Evolutionary conservation across 306 rosid genomes (phyloP).

Genomic region (Citrullus mucosospermus): DNA sequence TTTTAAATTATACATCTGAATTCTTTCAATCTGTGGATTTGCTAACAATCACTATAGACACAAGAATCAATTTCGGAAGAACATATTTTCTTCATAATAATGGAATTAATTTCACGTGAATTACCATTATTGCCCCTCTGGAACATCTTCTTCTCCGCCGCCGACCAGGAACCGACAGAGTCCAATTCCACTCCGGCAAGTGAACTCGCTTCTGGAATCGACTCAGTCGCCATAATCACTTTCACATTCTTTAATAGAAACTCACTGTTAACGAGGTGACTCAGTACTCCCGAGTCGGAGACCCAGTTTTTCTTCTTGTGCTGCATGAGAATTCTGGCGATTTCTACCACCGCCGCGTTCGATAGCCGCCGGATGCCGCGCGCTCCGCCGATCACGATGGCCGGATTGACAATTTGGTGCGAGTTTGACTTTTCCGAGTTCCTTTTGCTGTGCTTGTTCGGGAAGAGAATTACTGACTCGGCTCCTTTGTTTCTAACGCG

Average conservation of each 20-base stretch:
- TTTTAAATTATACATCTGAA: not conserved
- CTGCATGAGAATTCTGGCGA: constrained; percentile 45
- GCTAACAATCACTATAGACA: constrained; percentile 64
- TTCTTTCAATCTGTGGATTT: not conserved
- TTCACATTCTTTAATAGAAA: constrained; percentile 30
- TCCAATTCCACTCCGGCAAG: constrained; percentile 4
- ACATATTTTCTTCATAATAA: constrained; percentile 49
- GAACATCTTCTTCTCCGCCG: constrained; percentile 25
- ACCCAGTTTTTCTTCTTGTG: constrained; percentile 39
- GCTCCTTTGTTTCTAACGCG: constrained; percentile 41
- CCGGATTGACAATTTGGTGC: constrained; percentile 22
- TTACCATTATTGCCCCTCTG: constrained; percentile 30
- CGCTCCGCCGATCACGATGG: constrained; percentile 54
- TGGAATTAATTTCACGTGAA: constrained; percentile 23
- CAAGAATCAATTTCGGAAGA: constrained; percentile 50
- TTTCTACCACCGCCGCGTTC: constrained; percentile 31
- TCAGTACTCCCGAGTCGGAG: constrained; percentile 43
- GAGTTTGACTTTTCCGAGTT: constrained; percentile 23
- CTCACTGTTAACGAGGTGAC: constrained; percentile 41
- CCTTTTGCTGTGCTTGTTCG: constrained; percentile 26
- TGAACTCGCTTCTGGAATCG: constrained; percentile 41
- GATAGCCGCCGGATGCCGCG: constrained; percentile 67
- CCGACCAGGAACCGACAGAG: constrained; percentile 21
- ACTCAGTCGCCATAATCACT: constrained; percentile 29
- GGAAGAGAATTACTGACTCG: constrained; percentile 35